Base-by-base conservation (phyloP, 345 rosid species). In the Clausena lansium region DNA sequence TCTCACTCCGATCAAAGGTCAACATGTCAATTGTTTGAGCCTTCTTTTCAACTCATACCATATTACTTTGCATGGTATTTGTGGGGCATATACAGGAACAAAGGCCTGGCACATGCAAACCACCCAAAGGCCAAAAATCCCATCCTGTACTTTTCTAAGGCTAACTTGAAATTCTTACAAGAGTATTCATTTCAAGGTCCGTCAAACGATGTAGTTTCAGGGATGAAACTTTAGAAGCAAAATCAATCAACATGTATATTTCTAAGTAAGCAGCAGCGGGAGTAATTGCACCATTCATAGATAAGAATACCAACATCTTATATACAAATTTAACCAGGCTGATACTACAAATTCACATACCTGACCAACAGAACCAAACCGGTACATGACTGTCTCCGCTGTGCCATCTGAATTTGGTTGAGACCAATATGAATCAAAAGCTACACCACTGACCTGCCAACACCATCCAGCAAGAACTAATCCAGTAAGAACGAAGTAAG, bases 291-390 rank as follows among this genome's bases (percentile, higher is more conserved):
- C 55, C 25, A 27, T 54, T 39, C 22, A 59, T 72, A n/a, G 11
- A 55, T 19, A 22, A 1, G 11, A 73, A 30, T 67, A 61, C 24
- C 60, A 36, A 39, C 19, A 57, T 54, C 22, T 13, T 1, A 61
- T 60, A 25, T 25, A 60, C 28, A 76, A 76, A 75, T 35, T 47
- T 59, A 28, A 74, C 52, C 24, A 75, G 47, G 72, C 57, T 50
- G 41, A 33, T 5, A 52, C 76, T 58, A 60, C 54, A 28, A 71
- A 67, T 55, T n/a, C 60, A 62, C 30, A 67, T 94, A 97, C 99
- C 99, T 94, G 99, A 80, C 98, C 99, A 81, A 97, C 99, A 67
- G 99, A 97, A 38, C 99, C 99, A 82, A 97, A 94, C 66, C 98
- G 97, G 78, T 93, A 97, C 89, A 97, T 90, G 78, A 97, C 85